phyloP scores from a whole-genome alignment of 2,329 filamentous ascomycete species.

The Tolypocladium paradoxum region DNA sequence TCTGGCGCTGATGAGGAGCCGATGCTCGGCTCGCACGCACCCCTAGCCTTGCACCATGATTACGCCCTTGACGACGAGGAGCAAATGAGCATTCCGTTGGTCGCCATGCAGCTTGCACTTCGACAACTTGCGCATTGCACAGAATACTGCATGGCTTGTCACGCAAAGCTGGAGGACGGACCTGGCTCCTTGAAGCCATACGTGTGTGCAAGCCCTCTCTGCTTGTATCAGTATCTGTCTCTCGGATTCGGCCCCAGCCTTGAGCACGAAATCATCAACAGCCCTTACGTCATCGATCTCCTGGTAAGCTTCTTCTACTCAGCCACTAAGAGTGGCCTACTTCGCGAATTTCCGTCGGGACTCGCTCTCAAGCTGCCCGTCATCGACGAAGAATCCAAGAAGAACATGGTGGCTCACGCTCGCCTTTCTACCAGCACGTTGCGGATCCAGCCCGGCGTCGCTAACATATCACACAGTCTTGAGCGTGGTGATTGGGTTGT shows the following conservation, averaged over 20 bases:
- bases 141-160: conserved; percentile 80
- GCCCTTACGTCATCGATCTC: conserved; percentile 76
- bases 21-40: conserved; percentile 3
- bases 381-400: background rate
- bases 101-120: conserved; percentile 64
- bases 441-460: too few relatives aligned
- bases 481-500: too few relatives aligned
- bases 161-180: conserved; percentile 51
- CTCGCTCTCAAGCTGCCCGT: conserved; percentile 24
- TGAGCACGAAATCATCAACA: conserved; percentile 70
- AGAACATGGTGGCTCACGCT: too few relatives aligned
- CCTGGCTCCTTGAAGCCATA: conserved; percentile 67
- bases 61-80: conserved; percentile 17
- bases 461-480: too few relatives aligned
- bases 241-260: conserved; percentile 78
- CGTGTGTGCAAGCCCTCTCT: conserved; percentile 66
- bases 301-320: conserved; percentile 72
- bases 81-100: conserved; percentile 38
- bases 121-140: conserved; percentile 71
- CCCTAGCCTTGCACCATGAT: conserved; percentile 16
- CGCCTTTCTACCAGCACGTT: too few relatives aligned
- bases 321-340: conserved; percentile 30
- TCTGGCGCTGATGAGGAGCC: background rate
- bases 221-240: conserved; percentile 78
- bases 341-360: conserved; percentile 34